Base-by-base conservation (phyloP, 2,329 filamentous ascomycete genomes). In the Chaetothyriales sp. region DNA sequence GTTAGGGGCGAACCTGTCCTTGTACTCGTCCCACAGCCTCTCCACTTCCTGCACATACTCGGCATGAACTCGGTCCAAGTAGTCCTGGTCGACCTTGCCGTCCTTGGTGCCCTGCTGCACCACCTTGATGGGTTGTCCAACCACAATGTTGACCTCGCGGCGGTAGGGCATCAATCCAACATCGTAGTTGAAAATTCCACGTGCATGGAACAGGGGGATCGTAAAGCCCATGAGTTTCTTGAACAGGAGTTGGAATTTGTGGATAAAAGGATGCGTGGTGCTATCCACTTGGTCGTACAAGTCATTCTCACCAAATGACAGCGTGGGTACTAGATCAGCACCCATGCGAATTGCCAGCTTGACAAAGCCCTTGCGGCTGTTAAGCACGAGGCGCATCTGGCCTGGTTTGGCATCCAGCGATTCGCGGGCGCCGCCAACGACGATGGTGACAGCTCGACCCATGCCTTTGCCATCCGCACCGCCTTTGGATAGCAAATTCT, bases 141-240 rank as follows among this genome's bases (percentile, higher is more conserved):
- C 85, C 10, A 98, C 89, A 46, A 95, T 79, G 63, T 96, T 92
- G 53, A 98, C 72, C 9, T 87, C 83, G 48, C 82, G 75, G 10
- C 92, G 80, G 66, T 95, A 96, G 0, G 92, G 92, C 86, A 96
- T 88, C 61, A 96, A 71, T 3, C 92, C 92, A 12, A 95, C 86
- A 65, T 98, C 92, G 64, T 98, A 96, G 67, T 98, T 98, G 70
- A 96, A 95, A 43, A 96, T 82, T 10, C 90, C 90, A 22, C 89
- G 73, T 2, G 89, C 90, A 65, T 95, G 88, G 61, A 95, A 84
- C 25, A 94, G 76, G 0, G 92, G 89, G 9, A 96, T 75, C 0
- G 92, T 96, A 62, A 95, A 98, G 48, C 93, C 93, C 73, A 93
- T 80, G 5, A 84, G 72, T 59, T 83, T 84, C 68, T 96, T 90